Conservation (phyloP, 2,329 filamentous ascomycete species). For the Penicillium sp. region DNA sequence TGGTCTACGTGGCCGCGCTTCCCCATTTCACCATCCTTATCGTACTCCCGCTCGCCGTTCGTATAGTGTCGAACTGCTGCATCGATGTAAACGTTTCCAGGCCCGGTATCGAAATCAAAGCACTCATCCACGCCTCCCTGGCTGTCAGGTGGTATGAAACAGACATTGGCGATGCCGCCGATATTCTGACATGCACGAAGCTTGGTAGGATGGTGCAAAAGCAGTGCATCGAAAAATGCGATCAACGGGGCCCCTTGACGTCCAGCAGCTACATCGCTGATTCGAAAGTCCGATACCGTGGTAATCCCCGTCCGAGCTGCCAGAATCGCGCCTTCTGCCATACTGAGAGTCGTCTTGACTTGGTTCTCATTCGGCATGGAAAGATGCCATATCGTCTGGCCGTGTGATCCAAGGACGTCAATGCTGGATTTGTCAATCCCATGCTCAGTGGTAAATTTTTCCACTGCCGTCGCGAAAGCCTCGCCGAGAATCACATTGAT, state of each 20-base stretch:
- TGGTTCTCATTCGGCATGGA: conserved; percentile 49
- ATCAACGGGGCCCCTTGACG: conserved; percentile 59
- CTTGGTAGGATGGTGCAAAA: conserved; percentile 59
- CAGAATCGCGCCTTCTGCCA: conserved; percentile 60
- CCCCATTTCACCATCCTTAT: conserved; percentile 55
- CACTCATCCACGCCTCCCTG: conserved; percentile 34
- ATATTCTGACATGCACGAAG: conserved; percentile 63
- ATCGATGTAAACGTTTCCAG: conserved; percentile 59
- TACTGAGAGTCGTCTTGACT: conserved; percentile 53
- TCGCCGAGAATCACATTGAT: conserved; percentile 61
- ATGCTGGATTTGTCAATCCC: conserved; percentile 46
- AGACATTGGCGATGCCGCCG: conserved; percentile 62
- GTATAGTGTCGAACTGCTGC: conserved; percentile 58
- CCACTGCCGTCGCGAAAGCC: conserved; percentile 56
- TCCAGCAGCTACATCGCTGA: conserved; percentile 58
- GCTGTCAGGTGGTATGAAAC: conserved; percentile 37
- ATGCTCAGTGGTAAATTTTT: conserved; percentile 51
- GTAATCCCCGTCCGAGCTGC: conserved; percentile 59
- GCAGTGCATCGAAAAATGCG: conserved; percentile 58
- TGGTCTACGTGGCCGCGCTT: conserved; percentile 52
- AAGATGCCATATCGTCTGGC: conserved; percentile 60
- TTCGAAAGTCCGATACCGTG: conserved; percentile 59
- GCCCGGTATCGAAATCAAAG: conserved; percentile 58
- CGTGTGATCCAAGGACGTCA: conserved; percentile 59
- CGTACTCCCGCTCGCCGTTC: conserved; percentile 52